Evolutionary conservation across 1,284 basidiomycete species (phyloP).

Genomic region (Farysia itapuensis): DNA sequence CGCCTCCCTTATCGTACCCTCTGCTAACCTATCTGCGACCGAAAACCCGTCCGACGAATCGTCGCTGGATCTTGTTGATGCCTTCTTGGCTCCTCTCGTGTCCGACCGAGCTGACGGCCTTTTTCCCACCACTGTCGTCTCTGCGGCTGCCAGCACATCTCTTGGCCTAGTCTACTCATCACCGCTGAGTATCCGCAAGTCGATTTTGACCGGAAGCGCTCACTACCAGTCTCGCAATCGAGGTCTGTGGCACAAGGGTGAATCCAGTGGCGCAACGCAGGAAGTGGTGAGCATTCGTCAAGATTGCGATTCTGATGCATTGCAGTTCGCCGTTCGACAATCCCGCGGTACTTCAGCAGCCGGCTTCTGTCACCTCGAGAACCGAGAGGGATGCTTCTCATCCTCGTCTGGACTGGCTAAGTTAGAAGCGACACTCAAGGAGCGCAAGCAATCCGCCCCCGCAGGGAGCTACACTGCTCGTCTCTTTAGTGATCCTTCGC

Average conservation of each 20-base stretch:
- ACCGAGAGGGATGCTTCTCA: constrained; percentile 73
- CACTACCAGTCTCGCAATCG: constrained; percentile 91
- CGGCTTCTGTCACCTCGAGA: constrained; percentile 88
- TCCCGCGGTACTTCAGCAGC: constrained; percentile 65
- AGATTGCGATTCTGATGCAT: constrained; percentile 90
- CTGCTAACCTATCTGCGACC: constrained; percentile 27
- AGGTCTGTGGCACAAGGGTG: constrained; percentile 95
- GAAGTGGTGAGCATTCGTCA: constrained; percentile 77
- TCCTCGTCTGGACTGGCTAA: constrained; percentile 72
- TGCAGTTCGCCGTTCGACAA: constrained; percentile 90
- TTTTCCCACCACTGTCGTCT: constrained; percentile 80
- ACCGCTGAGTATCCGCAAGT: constrained; percentile 77
- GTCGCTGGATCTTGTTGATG: constrained; percentile 49
- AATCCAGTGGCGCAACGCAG: constrained; percentile 91
- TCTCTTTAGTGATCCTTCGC: constrained; percentile 78
- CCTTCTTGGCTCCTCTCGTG: constrained; percentile 66
- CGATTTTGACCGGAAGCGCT: constrained; percentile 83
- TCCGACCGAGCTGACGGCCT: constrained; percentile 91
- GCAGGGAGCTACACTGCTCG: constrained; percentile 89
- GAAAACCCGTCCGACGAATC: constrained; percentile 10
- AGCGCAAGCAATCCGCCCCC: constrained; percentile 75
- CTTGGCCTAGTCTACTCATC: constrained; percentile 99
- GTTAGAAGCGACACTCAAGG: constrained; percentile 77
- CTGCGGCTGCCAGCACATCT: constrained; percentile 66
- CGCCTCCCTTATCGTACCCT: constrained; percentile 46